A percentile compares a stretch with the other conserved stretches of the same genome.
Conservation (phyloP, 179 eudicot species). For the Heliamphora pulchella region DNA sequence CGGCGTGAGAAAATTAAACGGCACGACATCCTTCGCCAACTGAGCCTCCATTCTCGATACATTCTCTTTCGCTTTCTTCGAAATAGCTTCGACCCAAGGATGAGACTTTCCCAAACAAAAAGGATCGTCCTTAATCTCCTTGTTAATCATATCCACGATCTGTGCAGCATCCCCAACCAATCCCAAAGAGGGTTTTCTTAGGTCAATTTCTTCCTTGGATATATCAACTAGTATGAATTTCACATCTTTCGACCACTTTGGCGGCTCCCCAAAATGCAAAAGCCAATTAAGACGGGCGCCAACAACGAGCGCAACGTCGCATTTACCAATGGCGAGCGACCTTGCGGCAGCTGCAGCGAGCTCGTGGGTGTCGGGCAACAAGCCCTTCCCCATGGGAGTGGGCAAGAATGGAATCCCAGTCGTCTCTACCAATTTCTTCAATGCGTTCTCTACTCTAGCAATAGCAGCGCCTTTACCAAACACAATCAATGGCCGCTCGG, state of each 20-base stretch:
- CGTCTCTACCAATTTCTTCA: slow-evolving; percentile 49
- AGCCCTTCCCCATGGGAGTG: slow-evolving; percentile 95
- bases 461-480: slow-evolving; percentile 85
- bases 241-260: slow-evolving; percentile 81
- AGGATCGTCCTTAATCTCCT: slow-evolving; percentile 86
- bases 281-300: slow-evolving; percentile 93
- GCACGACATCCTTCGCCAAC: slow-evolving; percentile 77
- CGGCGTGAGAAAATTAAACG: slow-evolving; percentile 81
- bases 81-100: slow-evolving; percentile 72
- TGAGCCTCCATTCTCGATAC: slow-evolving; percentile 75
- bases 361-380: slow-evolving; percentile 69
- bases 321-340: slow-evolving; percentile 79
- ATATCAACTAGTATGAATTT: slow-evolving; percentile 78
- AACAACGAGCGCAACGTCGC: slow-evolving; percentile 80
- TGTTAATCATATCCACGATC: slow-evolving; percentile 49
- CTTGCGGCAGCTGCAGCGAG: slow-evolving; percentile 85
- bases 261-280: slow-evolving; percentile 88
- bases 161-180: slow-evolving; percentile 75
- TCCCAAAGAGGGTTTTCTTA: slow-evolving; percentile 63
- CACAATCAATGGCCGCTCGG: slow-evolving; percentile 76
- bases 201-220: slow-evolving; percentile 65
- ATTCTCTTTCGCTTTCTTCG: slow-evolving; percentile 68
- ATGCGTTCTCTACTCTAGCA: slow-evolving; percentile 47
- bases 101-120: slow-evolving; percentile 74
- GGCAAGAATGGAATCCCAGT: slow-evolving; percentile 95